A percentile compares a stretch with the other conserved stretches of the same genome.
These are phyloP conservation scores for Verticillium albo-atrum DNA, from an alignment of 2,329 filamentous ascomycete species.

Conservation along the genomic window DNA sequence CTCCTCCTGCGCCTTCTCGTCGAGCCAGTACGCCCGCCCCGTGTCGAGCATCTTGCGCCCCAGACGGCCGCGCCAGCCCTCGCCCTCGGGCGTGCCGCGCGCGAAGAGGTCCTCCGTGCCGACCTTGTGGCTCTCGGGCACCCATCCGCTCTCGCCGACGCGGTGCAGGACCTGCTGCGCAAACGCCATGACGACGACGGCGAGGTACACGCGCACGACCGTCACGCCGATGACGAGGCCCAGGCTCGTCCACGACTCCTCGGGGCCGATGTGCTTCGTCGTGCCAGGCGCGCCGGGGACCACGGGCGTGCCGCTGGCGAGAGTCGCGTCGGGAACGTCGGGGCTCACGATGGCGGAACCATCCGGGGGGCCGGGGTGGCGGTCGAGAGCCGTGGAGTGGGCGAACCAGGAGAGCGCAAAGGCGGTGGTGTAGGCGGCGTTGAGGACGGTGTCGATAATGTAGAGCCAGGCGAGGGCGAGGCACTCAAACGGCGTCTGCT, in stretches of 20 bases:
- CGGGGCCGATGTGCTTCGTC: constrained; percentile 29
- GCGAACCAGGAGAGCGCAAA: constrained; percentile 88
- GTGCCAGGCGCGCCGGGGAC: constrained; percentile 11
- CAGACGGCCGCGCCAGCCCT: constrained; percentile 73
- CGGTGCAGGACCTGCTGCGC: constrained; percentile 72
- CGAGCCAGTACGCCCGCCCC: constrained; percentile 77
- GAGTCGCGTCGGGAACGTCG: constrained; percentile 10
- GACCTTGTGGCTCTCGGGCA: constrained; percentile 1
- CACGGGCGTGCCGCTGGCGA: constrained; percentile 11
- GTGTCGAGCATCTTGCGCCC: constrained; percentile 75
- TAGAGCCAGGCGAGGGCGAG: constrained; percentile 83
- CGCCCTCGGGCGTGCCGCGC: constrained; percentile 63
- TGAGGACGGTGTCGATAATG: constrained; percentile 75
- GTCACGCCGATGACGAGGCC: constrained; percentile 70
- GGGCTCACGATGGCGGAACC: constrained; percentile 7
- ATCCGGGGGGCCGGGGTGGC: constrained; percentile 13
- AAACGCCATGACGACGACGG: constrained; percentile 77
- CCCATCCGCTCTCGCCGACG: constrained; percentile 10
- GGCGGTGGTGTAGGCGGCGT: constrained; percentile 73
- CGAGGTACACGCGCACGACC: constrained; percentile 75
- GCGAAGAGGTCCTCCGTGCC: constrained; percentile 51
- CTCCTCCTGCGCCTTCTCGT: constrained; percentile 58
- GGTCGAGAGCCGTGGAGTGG: constrained; percentile 41
- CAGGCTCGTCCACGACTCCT: constrained; percentile 69
- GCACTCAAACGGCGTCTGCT: constrained; percentile 72